Conservation (phyloP, 768 basidiomycete species). For the Serendipita indica region DNA sequence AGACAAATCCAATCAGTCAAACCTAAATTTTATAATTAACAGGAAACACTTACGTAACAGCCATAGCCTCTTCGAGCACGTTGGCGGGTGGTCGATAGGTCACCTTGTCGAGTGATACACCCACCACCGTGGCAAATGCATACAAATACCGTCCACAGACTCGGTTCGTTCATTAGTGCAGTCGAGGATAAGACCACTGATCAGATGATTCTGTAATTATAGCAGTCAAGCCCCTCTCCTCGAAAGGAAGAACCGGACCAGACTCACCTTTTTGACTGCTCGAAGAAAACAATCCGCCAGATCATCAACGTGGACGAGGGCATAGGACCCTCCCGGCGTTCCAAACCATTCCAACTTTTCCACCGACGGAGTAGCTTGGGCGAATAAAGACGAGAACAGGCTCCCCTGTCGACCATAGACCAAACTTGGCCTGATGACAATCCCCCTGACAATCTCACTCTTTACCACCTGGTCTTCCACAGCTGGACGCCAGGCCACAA, state of each 20-base stretch:
- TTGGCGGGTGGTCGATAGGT: not conserved
- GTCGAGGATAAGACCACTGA: constrained; percentile 29
- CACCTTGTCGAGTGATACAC: constrained; percentile 13
- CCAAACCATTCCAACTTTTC: constrained; percentile 23
- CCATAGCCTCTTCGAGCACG: constrained; percentile 6
- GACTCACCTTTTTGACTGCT: constrained; percentile 26
- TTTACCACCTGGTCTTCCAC: constrained; percentile 23
- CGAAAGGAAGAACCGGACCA: not conserved
- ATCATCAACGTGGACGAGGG: constrained; percentile 32
- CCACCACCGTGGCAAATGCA: constrained; percentile 26
- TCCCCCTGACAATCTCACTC: constrained; percentile 25
- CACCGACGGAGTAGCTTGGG: constrained; percentile 19
- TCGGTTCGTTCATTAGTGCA: constrained; percentile 28
- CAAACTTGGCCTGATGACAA: constrained; percentile 31
- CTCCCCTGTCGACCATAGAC: constrained; percentile 33
- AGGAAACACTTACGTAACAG: constrained; percentile 2
- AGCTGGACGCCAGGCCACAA: constrained; percentile 24
- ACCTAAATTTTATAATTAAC: too few relatives aligned
- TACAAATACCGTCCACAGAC: constrained; percentile 28
- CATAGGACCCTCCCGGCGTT: constrained; percentile 24
- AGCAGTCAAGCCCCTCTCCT: not conserved
- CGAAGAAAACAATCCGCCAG: constrained; percentile 30
- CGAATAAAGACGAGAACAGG: constrained; percentile 24
- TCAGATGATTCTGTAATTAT: constrained; percentile 13
- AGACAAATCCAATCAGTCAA: too few relatives aligned